phyloP scores from a whole-genome alignment of 306 rosid species.

The Citrullus amarus region DNA sequence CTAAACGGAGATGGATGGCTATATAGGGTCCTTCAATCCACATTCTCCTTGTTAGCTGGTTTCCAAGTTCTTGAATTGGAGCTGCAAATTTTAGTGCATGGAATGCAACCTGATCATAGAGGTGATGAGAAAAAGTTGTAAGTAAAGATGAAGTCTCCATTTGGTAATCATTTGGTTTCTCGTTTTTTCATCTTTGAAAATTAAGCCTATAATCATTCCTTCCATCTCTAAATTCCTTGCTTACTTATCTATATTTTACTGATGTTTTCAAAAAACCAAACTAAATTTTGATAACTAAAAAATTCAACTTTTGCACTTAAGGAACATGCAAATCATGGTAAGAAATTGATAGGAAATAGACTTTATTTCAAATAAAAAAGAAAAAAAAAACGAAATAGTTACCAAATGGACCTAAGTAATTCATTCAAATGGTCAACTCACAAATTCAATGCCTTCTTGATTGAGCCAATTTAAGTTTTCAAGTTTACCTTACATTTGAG shows the following conservation, averaged over 20 bases:
- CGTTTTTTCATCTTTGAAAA: too few species aligned
- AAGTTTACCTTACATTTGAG: slow-evolving; percentile 39
- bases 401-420: neutral
- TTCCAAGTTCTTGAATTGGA: slow-evolving; percentile 36
- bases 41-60: slow-evolving; percentile 34
- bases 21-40: slow-evolving; percentile 55
- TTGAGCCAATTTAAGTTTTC: neutral
- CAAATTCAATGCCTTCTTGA: neutral
- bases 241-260: too few species aligned
- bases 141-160: neutral
- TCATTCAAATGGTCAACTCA: neutral
- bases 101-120: slow-evolving; percentile 32
- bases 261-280: too few species aligned
- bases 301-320: too few species aligned
- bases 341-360: too few species aligned
- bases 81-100: slow-evolving; percentile 41
- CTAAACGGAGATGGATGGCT: slow-evolving; percentile 46
- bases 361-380: too few species aligned
- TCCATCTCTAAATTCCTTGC: too few species aligned
- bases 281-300: too few species aligned
- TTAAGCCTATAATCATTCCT: too few species aligned
- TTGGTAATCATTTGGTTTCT: too few species aligned
- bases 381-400: too few species aligned
- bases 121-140: neutral
- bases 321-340: too few species aligned